Evolutionary conservation across 73 alveolate genomes (phyloP).

Genomic region (Tetrahymena borealis): DNA sequence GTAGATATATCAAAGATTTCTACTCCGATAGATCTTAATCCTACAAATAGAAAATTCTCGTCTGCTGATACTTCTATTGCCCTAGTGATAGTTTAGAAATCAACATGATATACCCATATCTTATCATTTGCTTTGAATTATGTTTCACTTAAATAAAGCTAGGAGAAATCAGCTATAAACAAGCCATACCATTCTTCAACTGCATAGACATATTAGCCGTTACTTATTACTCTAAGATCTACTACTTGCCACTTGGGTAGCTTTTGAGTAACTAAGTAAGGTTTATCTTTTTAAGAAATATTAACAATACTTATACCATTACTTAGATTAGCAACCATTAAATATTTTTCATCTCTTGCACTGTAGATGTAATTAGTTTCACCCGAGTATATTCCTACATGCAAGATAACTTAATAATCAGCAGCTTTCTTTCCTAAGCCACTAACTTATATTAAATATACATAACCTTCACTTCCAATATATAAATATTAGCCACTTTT

Average conservation of each 20-base stretch:
- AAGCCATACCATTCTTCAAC: neutral
- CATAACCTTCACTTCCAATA: neutral
- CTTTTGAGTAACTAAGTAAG: neutral
- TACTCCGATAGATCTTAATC: neutral
- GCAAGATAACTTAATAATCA: neutral
- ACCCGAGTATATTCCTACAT: neutral
- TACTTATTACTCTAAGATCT: neutral
- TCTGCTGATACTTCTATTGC: conserved; percentile 1
- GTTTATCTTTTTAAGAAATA: neutral
- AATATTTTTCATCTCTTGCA: neutral
- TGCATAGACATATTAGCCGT: neutral
- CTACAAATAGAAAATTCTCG: neutral
- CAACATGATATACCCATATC: neutral
- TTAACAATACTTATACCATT: neutral
- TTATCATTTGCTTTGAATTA: neutral
- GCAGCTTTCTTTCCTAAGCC: neutral
- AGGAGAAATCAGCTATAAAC: neutral
- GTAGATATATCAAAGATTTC: neutral
- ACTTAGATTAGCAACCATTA: neutral
- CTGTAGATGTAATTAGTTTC: neutral
- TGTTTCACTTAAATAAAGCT: neutral
- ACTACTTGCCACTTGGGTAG: neutral
- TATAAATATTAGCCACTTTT: neutral
- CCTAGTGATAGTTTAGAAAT: neutral
- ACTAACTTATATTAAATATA: neutral